Evolutionary conservation across 306 rosid genomes (phyloP), one percentile per base, ranked within the genome.

Genomic region (Gastrolobium bilobum): DNA sequence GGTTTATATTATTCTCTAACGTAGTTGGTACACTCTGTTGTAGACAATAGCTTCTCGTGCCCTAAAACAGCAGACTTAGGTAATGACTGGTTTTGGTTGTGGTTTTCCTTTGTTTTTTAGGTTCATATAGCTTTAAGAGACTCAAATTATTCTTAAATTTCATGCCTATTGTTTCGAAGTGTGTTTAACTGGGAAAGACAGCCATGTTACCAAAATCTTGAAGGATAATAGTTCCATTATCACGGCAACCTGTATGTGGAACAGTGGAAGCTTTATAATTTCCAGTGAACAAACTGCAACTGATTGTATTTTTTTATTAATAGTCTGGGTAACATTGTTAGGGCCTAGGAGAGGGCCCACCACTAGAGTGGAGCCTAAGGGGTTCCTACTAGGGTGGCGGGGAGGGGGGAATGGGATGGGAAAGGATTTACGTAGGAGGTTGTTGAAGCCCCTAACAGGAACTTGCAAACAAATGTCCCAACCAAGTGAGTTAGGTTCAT

Each of bases 401-500:
- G 26, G 26, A 1, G 1, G 26, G 26, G 26, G 26, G 26, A 20
- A 20, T 20, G 26, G 26, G 39, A 64, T 38, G 50, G 66, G 30
- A 53, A 77, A 66, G 10, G 53, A 8, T 9, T 42, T 54, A 47
- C 30, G 42, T 48, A 47, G 5, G 53, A 46, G 69, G 33, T 57
- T 68, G 68, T 68, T 68, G 39, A 58, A 56, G 35, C 67, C 44
- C 11, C 57, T 59, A 59, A 30, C 1, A 3, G 33, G 13, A 70
- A 26, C 56, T 59, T 26, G 56, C 46, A 26, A 26, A 5, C 1
- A 60, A 60, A 30, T 70, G 7, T 39, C 51, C 47, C 7, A 5
- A 79, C 42, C 26, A 37, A 26, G 62, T 46, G 37, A 46, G 66
- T 34, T 69, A 69, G 70, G 53, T 20, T 69, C 9, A 42, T 6